These are phyloP conservation scores for Raffaelea albimanens DNA, from an alignment of 2,329 filamentous ascomycete genomes.

Conservation along the genomic window DNA sequence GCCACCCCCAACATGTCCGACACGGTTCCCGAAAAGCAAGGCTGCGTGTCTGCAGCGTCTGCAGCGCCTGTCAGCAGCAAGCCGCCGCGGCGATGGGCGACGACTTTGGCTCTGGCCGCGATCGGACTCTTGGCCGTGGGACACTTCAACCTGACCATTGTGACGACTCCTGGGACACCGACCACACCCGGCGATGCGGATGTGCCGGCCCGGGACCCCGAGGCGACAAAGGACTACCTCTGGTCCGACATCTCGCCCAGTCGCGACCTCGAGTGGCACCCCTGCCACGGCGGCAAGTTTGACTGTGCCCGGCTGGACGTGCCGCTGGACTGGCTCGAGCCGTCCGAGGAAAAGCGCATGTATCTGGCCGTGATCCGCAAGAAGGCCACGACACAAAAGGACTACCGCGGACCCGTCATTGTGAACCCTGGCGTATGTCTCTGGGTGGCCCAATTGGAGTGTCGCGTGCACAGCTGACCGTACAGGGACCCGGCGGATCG, in stretches of 20 bases:
- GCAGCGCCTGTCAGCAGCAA: no score
- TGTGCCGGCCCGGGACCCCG: no score
- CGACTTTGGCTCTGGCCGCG: no score
- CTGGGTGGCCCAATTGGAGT: no score
- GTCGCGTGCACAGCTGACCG: not conserved
- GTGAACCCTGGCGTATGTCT: slow-evolving; percentile 26
- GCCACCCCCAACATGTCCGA: no score
- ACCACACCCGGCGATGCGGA: no score
- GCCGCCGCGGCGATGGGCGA: no score
- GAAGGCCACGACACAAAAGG: slow-evolving; percentile 16
- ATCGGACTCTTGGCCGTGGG: no score
- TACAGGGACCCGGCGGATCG: slow-evolving; percentile 37
- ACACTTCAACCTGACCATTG: no score
- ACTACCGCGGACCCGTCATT: slow-evolving; percentile 24
- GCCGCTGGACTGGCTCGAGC: slow-evolving; percentile 30
- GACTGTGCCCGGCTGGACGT: slow-evolving; percentile 28
- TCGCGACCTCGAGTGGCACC: slow-evolving; percentile 18
- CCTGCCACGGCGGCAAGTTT: slow-evolving; percentile 22
- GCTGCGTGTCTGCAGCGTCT: no score
- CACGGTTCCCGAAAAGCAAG: no score
- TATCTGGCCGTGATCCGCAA: slow-evolving; percentile 25
- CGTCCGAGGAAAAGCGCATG: slow-evolving; percentile 22
- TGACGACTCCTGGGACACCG: no score
- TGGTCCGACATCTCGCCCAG: slow-evolving; percentile 3
- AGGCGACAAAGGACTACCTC: not conserved